Conservation (phyloP, 352 stramenopile genomes). For the Hyaloperonospora arabidopsidis region DNA sequence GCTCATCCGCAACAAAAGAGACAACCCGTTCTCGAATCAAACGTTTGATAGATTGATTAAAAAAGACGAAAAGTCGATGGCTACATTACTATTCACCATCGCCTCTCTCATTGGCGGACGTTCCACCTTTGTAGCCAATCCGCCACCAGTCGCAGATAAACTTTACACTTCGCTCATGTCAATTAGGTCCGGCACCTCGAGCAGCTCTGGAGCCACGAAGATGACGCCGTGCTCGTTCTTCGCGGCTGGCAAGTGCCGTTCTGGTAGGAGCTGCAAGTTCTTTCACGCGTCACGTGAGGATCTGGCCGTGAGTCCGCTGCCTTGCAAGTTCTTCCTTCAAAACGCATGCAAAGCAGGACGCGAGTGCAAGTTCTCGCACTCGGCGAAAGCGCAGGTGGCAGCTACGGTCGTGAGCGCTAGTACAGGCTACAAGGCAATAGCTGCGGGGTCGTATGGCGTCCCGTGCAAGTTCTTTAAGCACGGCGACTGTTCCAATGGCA, state of each 20-base stretch:
- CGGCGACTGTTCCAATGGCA: conserved; percentile 50
- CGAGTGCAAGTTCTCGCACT: conserved; percentile 62
- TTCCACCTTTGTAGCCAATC: too few relatives aligned
- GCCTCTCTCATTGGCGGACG: too few relatives aligned
- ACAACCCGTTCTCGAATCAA: too few relatives aligned
- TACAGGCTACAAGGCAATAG: conserved; percentile 38
- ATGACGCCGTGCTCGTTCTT: conserved; percentile 57
- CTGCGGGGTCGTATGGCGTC: conserved; percentile 38
- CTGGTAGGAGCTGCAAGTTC: conserved; percentile 59
- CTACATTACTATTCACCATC: too few relatives aligned
- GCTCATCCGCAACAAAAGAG: too few relatives aligned
- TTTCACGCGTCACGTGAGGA: conserved; percentile 43
- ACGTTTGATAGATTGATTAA: too few relatives aligned
- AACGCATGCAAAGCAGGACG: conserved; percentile 53
- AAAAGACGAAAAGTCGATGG: too few relatives aligned
- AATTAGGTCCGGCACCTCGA: conserved; percentile 14
- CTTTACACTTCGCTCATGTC: too few relatives aligned
- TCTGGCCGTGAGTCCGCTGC: conserved; percentile 29
- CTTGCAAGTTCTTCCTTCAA: conserved; percentile 72
- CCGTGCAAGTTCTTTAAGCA: conserved; percentile 71
- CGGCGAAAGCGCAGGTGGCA: conserved; percentile 15
- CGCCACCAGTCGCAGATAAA: too few relatives aligned
- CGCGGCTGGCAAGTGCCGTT: conserved; percentile 58
- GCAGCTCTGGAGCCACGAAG: conserved; percentile 13
- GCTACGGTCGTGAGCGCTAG: conserved; percentile 29